Conservation (phyloP, 2,329 filamentous ascomycete genomes). For the Epicoccum nigrum region DNA sequence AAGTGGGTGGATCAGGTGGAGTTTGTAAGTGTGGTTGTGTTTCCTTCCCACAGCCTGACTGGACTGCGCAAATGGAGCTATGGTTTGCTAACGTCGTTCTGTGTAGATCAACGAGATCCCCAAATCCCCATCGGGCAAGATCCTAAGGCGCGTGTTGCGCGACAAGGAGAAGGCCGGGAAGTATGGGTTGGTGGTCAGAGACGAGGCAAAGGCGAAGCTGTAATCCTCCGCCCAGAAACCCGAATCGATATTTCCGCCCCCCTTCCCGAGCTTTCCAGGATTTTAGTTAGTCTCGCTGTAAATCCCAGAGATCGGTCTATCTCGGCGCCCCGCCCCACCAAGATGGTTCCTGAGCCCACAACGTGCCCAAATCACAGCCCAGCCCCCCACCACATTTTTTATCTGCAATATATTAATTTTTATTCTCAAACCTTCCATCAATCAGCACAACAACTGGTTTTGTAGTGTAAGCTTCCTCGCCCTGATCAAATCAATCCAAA, state of each 20-base stretch:
- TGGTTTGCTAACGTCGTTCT: background rate
- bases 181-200: conserved; percentile 31
- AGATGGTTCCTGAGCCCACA: no score
- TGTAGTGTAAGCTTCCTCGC: no score
- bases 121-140: conserved; percentile 57
- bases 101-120: conserved; percentile 43
- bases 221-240: no score
- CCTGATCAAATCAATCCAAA: background rate
- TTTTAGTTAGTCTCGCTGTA: no score
- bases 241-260: no score
- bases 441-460: no score
- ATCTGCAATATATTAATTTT: no score
- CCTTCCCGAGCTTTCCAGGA: background rate
- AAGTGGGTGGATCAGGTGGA: conserved; percentile 56
- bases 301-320: no score
- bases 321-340: no score
- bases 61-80: background rate
- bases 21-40: conserved; percentile 36
- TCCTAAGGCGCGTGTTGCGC: conserved; percentile 53
- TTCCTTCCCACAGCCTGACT: background rate
- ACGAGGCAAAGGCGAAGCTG: conserved; percentile 47
- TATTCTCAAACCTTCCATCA: no score
- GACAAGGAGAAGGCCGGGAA: conserved; percentile 44
- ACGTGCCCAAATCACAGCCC: no score
- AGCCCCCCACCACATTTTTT: no score